These are phyloP conservation scores for Ceratocystis huliohia DNA, from an alignment of 2,329 filamentous ascomycete genomes.

Conservation along the genomic window DNA sequence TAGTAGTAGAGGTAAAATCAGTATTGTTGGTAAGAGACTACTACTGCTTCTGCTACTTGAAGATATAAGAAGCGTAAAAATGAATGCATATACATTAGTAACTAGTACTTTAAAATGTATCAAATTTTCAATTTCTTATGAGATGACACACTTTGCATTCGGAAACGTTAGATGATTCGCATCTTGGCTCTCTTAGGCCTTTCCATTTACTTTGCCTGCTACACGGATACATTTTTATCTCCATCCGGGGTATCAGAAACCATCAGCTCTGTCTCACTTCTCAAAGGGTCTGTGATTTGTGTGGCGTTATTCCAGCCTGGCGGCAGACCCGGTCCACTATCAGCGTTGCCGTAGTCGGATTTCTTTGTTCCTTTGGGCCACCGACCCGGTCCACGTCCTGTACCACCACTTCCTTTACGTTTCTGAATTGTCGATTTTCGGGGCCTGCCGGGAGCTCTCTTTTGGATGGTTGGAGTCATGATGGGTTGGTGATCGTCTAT, in stretches of 20 bases:
- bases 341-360: conserved; percentile 53
- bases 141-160: neutral
- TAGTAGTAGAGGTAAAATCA: too few relatives aligned
- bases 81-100: too few relatives aligned
- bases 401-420: conserved; percentile 36
- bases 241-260: neutral
- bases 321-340: conserved; percentile 50
- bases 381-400: conserved; percentile 50
- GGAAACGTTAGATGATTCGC: neutral
- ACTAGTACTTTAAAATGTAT: too few relatives aligned
- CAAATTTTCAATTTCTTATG: neutral
- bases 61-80: too few relatives aligned
- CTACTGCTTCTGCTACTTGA: too few relatives aligned
- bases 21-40: too few relatives aligned
- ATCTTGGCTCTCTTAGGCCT: neutral
- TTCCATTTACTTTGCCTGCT: neutral
- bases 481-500: conserved; percentile 29
- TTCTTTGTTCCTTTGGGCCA: conserved; percentile 60
- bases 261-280: neutral
- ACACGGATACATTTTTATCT: neutral
- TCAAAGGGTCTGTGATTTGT: neutral
- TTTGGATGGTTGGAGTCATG: conserved; percentile 27
- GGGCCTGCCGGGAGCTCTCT: conserved; percentile 26
- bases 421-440: conserved; percentile 17
- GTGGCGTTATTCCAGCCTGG: conserved; percentile 36